phyloP scores from a whole-genome alignment of 257 asterid genomes.

The Ocimum tenuiflorum region DNA sequence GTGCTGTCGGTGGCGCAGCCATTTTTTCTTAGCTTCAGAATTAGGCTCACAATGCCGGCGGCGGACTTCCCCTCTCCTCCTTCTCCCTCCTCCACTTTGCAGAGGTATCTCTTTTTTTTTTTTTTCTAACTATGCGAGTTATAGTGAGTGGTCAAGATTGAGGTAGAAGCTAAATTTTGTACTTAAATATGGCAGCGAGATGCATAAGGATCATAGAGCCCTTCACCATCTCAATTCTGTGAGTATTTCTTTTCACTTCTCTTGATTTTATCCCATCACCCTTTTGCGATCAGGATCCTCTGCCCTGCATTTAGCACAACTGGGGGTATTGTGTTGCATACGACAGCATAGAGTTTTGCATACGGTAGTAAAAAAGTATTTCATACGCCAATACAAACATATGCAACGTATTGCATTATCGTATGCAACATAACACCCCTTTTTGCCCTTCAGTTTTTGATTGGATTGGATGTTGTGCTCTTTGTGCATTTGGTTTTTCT shows the following conservation, averaged over 20 bases:
- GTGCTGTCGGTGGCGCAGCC: constrained; percentile 21
- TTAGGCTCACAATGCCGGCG: constrained; percentile 18
- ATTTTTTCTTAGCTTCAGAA: background rate
- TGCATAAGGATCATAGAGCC: constrained; percentile 32
- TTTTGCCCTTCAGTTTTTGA: background rate
- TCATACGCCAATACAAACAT: no score
- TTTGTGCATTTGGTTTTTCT: background rate
- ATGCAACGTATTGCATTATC: no score
- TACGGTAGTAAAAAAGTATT: no score
- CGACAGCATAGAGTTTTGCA: no score
- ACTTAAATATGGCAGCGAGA: constrained; percentile 8
- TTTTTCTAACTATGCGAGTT: background rate
- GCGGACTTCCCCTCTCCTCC: constrained; percentile 19
- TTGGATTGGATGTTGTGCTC: background rate
- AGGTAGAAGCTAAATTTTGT: background rate
- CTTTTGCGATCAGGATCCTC: no score
- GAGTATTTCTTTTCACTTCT: constrained; percentile 4
- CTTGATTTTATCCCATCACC: background rate
- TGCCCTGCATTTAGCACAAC: no score
- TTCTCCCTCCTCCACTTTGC: constrained; percentile 9
- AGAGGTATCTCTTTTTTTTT: constrained; percentile 8
- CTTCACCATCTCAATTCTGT: constrained; percentile 27
- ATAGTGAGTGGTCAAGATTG: background rate
- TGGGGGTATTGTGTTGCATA: no score
- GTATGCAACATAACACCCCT: no score